Percentiles rank a stretch among this genome's conserved stretches.
Evolutionary conservation across 805 yeast genomes (phyloP).

Genomic region (Candida methanosorbosa): DNA sequence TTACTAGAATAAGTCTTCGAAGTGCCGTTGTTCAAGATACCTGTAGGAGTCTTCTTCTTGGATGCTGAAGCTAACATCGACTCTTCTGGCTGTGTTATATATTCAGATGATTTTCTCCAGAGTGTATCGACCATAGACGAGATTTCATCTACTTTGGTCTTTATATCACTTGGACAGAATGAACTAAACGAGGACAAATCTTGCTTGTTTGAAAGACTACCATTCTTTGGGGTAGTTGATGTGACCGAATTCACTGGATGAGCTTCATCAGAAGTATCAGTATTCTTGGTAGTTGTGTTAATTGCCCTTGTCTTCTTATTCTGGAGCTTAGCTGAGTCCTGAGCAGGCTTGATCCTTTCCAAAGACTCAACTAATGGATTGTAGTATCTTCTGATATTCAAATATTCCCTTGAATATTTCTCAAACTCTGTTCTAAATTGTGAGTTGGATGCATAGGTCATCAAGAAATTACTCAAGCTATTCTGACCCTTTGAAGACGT

Average conservation of each 20-base stretch:
- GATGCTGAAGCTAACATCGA: no score
- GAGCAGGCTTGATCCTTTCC: conserved; percentile 29
- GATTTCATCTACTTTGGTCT: background rate
- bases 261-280: background rate
- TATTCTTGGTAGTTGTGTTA: background rate
- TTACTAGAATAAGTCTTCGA: no score
- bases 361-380: conserved; percentile 66
- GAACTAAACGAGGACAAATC: background rate
- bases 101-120: conserved; percentile 1
- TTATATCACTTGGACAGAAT: background rate
- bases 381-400: conserved; percentile 55
- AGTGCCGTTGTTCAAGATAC: background rate
- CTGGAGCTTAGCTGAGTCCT: background rate
- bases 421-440: conserved; percentile 72
- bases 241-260: background rate
- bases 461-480: conserved; percentile 15
- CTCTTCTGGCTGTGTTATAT: no score
- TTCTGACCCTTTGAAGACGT: conserved; percentile 20
- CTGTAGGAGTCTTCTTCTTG: background rate
- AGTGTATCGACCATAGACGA: background rate
- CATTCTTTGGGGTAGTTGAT: background rate
- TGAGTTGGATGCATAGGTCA: conserved; percentile 36
- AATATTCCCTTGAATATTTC: conserved; percentile 63
- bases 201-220: no score
- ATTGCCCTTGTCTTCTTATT: background rate